Percentiles rank a stretch among this genome's conserved stretches.
Evolutionary conservation across 345 rosid genomes (phyloP).

Genomic region (Chamaenerion angustifolium): DNA sequence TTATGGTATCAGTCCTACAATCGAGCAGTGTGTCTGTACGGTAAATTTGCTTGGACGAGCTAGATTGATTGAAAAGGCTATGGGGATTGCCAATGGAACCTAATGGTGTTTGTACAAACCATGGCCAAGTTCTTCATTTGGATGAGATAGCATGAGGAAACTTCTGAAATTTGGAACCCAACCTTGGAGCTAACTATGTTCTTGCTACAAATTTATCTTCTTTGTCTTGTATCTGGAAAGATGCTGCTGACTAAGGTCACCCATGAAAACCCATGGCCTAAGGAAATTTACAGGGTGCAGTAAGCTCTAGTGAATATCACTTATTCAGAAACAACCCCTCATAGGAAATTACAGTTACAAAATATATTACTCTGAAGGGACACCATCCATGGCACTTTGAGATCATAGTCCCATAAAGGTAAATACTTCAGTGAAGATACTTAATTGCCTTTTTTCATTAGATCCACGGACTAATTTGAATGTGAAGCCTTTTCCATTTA

Average conservation of each 20-base stretch:
- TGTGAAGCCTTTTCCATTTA: too few relatives aligned
- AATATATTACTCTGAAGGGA: too few relatives aligned
- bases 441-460: too few relatives aligned
- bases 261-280: constrained; percentile 13
- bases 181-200: constrained; percentile 15
- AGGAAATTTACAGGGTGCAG: constrained; percentile 14
- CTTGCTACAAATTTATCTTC: constrained; percentile 13
- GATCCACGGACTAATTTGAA: too few relatives aligned
- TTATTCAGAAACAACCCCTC: too few relatives aligned
- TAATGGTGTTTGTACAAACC: constrained; percentile 13
- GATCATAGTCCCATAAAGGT: too few relatives aligned
- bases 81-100: constrained; percentile 16
- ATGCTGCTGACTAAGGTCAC: constrained; percentile 13
- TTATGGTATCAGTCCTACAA: constrained; percentile 12
- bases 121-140: constrained; percentile 8
- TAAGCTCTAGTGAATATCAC: constrained; percentile 9
- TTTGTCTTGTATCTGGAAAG: constrained; percentile 15
- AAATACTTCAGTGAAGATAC: too few relatives aligned
- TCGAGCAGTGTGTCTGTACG: constrained; percentile 22
- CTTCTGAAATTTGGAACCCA: constrained; percentile 13
- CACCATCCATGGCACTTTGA: too few relatives aligned
- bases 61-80: constrained; percentile 20
- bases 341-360: too few relatives aligned
- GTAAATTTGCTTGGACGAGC: constrained; percentile 24
- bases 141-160: constrained; percentile 7